Evolutionary conservation across 768 basidiomycete species (phyloP).

Genomic region (Sporobolomyces pararoseus): DNA sequence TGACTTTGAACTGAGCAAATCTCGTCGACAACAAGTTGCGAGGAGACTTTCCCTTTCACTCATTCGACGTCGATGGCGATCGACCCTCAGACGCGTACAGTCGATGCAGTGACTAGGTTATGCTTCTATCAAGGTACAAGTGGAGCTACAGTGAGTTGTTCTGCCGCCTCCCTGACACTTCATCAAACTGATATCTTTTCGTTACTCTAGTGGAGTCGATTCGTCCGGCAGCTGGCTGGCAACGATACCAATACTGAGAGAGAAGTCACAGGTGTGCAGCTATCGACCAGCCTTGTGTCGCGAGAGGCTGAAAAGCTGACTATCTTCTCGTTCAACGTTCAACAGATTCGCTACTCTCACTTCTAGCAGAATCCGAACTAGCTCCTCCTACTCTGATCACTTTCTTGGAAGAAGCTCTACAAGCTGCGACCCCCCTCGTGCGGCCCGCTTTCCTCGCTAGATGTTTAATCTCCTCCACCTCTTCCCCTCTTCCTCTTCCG

Average conservation of each 20-base stretch:
- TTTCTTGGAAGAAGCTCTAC: neutral
- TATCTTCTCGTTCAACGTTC: neutral
- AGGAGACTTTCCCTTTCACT: neutral
- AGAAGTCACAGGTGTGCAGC: conserved; percentile 6
- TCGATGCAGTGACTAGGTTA: conserved; percentile 9
- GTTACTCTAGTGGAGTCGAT: conserved; percentile 19
- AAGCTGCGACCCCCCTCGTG: neutral
- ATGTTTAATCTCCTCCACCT: neutral
- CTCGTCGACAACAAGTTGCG: neutral
- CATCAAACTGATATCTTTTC: neutral
- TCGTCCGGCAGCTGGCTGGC: conserved; percentile 6
- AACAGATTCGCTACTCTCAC: conserved; percentile 16
- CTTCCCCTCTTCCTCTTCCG: neutral
- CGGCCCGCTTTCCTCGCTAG: neutral
- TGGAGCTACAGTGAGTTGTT: neutral
- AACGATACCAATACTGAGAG: neutral
- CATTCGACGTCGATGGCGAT: neutral
- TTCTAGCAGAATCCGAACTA: neutral
- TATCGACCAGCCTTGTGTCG: neutral
- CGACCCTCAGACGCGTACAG: neutral
- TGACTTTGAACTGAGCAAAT: too few relatives aligned
- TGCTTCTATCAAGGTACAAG: conserved; percentile 5
- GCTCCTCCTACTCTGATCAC: neutral
- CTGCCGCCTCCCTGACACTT: too few relatives aligned
- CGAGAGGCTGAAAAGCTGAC: neutral